Base-by-base conservation (phyloP, 1,284 basidiomycete genomes). In the Xerocomus minutiporus region DNA sequence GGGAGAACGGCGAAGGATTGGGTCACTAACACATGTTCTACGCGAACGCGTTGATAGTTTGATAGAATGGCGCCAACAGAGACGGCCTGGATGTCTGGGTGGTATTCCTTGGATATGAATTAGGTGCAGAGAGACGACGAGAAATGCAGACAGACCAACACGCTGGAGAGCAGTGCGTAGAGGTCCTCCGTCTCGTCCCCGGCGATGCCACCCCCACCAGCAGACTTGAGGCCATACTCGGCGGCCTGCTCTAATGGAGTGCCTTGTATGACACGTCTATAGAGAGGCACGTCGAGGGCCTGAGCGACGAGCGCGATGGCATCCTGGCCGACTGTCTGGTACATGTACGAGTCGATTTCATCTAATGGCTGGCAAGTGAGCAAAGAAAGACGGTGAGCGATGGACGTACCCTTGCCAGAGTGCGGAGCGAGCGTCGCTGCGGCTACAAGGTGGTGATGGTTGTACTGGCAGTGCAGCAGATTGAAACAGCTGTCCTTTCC, bases 401-500 rank as follows among this genome's bases (percentile, higher is more conserved):
- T 26, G 44, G 38, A 51, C 56, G 60, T 62, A 94, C 94, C 93
- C 81, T 90, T 90, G 61, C 92, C 94, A 43, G 78, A 72, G 53
- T 80, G 83, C 13, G 96, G 96, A 12, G 88, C 81, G 25, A 99
- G 76, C 40, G 93, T 93, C 3, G 94, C 97, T 17, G 95, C 84
- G 2, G 93, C 93, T 2, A 96, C 76, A 32, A 98, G 81, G 57
- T 91, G 77, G 69, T 99, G 97, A 0, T 92, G 89, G 65, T 97
- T 91, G 54, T 81, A 78, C 38, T 83, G 75, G 65, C 93, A 95
- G 71, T 99, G 95, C 26, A 94, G 73, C 26, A 99, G 81, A 65
- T 97, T 98, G 79, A 88, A 99, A 77, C 94, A 97, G 67, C 90
- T 93, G 73, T 99, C 97, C 71, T 99, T 99, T 42, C 97, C 97